These are phyloP conservation scores for Albophoma yamanashiensis DNA, from an alignment of 2,329 filamentous ascomycete genomes.

Conservation along the genomic window DNA sequence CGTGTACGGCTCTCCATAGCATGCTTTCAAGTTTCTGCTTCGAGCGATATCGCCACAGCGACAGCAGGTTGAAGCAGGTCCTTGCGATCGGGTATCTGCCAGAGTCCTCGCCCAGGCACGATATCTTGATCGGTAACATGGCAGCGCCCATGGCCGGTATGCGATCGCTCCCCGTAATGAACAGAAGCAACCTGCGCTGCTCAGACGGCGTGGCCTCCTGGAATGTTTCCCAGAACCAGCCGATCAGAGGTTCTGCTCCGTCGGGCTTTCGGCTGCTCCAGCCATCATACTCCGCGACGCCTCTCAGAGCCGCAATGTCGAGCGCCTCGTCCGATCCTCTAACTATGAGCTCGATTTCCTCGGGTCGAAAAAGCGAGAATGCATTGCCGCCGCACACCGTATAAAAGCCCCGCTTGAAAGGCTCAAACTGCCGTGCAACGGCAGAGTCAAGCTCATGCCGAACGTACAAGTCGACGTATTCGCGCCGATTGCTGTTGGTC, in stretches of 20 bases:
- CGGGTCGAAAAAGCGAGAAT: conserved; percentile 73
- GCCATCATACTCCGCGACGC: conserved; percentile 72
- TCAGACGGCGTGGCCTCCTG: conserved; percentile 50
- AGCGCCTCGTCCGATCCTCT: conserved; percentile 76
- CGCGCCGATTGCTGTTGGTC: conserved; percentile 72
- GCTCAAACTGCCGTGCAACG: conserved; percentile 76
- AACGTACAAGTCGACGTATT: conserved; percentile 81
- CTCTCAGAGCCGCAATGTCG: conserved; percentile 64
- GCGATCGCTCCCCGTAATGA: conserved; percentile 83
- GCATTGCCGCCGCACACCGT: conserved; percentile 86
- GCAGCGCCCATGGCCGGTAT: conserved; percentile 82
- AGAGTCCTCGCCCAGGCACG: conserved; percentile 64
- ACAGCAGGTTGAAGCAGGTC: conserved; percentile 84
- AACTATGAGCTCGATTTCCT: conserved; percentile 84
- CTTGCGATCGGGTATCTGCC: conserved; percentile 72
- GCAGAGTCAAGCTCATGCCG: conserved; percentile 69
- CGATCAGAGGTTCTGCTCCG: conserved; percentile 54
- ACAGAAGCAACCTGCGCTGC: conserved; percentile 71
- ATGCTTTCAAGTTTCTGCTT: conserved; percentile 56
- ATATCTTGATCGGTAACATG: conserved; percentile 65
- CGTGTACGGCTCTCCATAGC: conserved; percentile 78
- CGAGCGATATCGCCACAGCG: conserved; percentile 61
- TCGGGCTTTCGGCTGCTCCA: conserved; percentile 52
- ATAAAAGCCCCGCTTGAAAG: conserved; percentile 89
- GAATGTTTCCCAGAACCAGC: conserved; percentile 87